Percentiles rank a stretch among this genome's conserved stretches.
Conservation (phyloP, 78 protist genomes). For the Cavenderia fasciculata region DNA sequence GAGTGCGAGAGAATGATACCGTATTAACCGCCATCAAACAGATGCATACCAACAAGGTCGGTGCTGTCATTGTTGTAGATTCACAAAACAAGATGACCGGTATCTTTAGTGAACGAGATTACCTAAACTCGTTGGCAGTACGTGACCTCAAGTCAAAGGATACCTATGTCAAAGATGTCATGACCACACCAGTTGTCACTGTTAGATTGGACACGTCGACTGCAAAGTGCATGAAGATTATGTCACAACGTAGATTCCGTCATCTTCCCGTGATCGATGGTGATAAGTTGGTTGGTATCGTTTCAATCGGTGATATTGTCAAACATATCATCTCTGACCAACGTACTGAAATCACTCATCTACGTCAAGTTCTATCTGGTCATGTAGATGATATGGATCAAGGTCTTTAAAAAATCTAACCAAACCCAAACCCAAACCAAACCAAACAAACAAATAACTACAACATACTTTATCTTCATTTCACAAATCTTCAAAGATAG, state of each 20-base stretch:
- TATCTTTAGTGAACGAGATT: conserved; percentile 59
- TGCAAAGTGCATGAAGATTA: conserved; percentile 30
- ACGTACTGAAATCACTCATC: background rate
- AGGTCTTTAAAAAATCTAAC: background rate
- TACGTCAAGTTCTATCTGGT: background rate
- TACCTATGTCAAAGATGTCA: conserved; percentile 25
- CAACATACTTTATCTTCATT: no score
- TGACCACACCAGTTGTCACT: conserved; percentile 21
- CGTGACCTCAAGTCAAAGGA: conserved; percentile 5
- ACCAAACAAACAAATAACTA: no score
- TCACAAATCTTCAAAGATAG: no score
- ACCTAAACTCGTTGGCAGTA: conserved; percentile 13
- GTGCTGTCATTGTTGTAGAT: conserved; percentile 46
- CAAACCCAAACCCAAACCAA: no score
- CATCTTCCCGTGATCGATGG: conserved; percentile 64
- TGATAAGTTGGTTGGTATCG: conserved; percentile 42
- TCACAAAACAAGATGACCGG: conserved; percentile 31
- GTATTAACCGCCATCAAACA: conserved; percentile 36
- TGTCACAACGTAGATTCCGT: conserved; percentile 52
- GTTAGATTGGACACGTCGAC: conserved; percentile 31
- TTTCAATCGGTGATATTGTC: conserved; percentile 67
- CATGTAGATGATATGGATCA: background rate
- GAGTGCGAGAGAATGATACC: conserved; percentile 8
- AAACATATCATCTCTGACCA: conserved; percentile 53
- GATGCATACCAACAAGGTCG: conserved; percentile 50